Base-by-base conservation (phyloP, 148 eudicot genomes). In the Rhododendron mucronatum region DNA sequence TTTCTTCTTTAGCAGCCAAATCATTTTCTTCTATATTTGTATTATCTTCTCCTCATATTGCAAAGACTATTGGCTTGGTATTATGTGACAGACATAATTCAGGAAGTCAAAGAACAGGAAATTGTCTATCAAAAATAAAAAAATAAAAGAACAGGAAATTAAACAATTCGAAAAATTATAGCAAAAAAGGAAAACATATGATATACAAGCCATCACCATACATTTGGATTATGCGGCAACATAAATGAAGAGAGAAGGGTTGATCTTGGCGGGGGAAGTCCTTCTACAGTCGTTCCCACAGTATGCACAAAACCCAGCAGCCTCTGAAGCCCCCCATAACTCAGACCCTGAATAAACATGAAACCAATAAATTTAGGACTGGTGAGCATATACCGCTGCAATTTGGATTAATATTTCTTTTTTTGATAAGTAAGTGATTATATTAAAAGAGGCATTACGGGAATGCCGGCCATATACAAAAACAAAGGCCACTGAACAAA, bases 201-300 rank as follows among this genome's bases (percentile, higher is more conserved):
- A 53, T 33, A 55, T 28, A 74, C 14, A 48, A 78, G 86, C 30
- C 77, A 37, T 41, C 74, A 84, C 86, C 87, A 82, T 91, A 95
- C 99, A 90, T 92, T 82, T 73, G 91, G 91, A 51, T 90, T 95
- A 85, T 94, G 93, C 16, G 91, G 95, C 83, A 47, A 33, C 65
- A 84, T 79, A 86, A 95, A 95, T 81, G 99, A 90, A 67, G 94
- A 90, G 78, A 93, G 84, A 63, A 95, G 91, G 82, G 89, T 85
- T 87, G 98, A 94, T 88, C 91, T 88, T 86, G 96, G 88, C 3
- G 98, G 98, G 73, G 98, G 92, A 89, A 96, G 93, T 85, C 93
- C 92, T 86, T 91, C 93, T 48, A 90, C 84, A 83, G 84, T 84
- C 85, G 95, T 94, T 89, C 99, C 99, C 51, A 85, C 89, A 59